These are phyloP conservation scores for Xylariales sp. DNA, from an alignment of 2,329 filamentous ascomycete species.

Conservation along the genomic window DNA sequence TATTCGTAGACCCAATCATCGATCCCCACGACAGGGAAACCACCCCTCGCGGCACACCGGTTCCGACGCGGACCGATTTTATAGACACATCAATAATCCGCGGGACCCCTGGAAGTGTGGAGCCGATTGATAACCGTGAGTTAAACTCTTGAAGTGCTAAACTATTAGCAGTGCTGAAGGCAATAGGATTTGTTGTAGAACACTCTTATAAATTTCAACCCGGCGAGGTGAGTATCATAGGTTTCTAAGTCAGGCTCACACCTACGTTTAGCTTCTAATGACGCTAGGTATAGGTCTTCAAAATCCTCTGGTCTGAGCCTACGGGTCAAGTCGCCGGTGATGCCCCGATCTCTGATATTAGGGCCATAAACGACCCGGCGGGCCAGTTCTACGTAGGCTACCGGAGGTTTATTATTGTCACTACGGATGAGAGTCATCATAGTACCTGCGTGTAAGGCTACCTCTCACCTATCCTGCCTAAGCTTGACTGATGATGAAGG, in stretches of 20 bases:
- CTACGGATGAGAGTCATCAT: slow-evolving; percentile 64
- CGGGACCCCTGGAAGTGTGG: slow-evolving; percentile 43
- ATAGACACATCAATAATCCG: slow-evolving; percentile 40
- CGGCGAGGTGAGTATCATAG: slow-evolving; percentile 44
- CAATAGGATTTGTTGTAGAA: slow-evolving; percentile 46
- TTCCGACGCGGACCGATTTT: slow-evolving; percentile 24
- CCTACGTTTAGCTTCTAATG: slow-evolving; percentile 16
- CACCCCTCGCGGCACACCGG: slow-evolving; percentile 40
- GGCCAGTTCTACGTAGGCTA: slow-evolving; percentile 61
- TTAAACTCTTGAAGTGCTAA: background rate
- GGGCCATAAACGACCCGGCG: slow-evolving; percentile 51
- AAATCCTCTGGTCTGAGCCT: slow-evolving; percentile 66
- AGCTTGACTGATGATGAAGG: slow-evolving; percentile 49
- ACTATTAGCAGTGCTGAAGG: slow-evolving; percentile 36
- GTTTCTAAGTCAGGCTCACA: background rate
- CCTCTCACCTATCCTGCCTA: background rate
- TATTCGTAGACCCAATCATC: slow-evolving; percentile 35
- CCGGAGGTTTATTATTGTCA: slow-evolving; percentile 66
- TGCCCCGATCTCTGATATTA: slow-evolving; percentile 47
- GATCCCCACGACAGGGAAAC: slow-evolving; percentile 32
- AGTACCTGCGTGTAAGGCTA: slow-evolving; percentile 66
- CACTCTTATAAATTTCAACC: slow-evolving; percentile 46
- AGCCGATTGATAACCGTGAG: slow-evolving; percentile 44
- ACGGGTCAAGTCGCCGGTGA: slow-evolving; percentile 52
- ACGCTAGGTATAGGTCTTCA: slow-evolving; percentile 60